phyloP scores from a whole-genome alignment of 345 rosid genomes.

The Gossypium australe region DNA sequence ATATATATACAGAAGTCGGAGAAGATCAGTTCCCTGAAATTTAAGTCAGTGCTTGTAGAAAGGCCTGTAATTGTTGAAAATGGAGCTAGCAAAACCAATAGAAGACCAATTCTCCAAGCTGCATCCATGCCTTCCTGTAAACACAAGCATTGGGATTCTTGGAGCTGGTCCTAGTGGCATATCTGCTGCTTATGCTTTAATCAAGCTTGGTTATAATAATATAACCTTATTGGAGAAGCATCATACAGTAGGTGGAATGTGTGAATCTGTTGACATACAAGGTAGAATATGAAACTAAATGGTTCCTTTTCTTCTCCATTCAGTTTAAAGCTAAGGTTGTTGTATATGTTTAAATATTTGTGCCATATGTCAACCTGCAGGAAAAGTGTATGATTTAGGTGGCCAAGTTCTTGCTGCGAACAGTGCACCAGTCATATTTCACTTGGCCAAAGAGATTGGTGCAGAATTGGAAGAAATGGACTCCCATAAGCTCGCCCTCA shows the following conservation, averaged over 20 bases:
- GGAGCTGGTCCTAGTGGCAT: slow-evolving; percentile 69
- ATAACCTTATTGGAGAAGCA: slow-evolving; percentile 55
- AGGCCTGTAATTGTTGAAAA: slow-evolving; percentile 19
- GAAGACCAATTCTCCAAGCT: slow-evolving; percentile 55
- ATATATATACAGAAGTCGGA: neutral
- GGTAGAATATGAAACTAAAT: slow-evolving; percentile 26
- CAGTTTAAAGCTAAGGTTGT: neutral
- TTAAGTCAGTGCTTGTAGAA: neutral
- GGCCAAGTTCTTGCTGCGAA: slow-evolving; percentile 76
- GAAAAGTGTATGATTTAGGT: slow-evolving; percentile 59
- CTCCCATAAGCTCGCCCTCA: slow-evolving; percentile 55
- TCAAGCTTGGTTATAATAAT: slow-evolving; percentile 53
- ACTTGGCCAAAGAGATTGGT: slow-evolving; percentile 50
- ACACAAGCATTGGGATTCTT: slow-evolving; percentile 49
- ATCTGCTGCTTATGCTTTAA: slow-evolving; percentile 60
- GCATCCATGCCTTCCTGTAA: slow-evolving; percentile 51
- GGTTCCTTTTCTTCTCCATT: neutral
- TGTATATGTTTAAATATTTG: neutral
- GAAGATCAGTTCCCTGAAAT: neutral
- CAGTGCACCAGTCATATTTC: slow-evolving; percentile 56
- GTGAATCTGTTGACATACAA: slow-evolving; percentile 64
- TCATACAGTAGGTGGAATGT: slow-evolving; percentile 62
- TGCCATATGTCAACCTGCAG: slow-evolving; percentile 21
- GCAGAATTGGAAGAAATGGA: slow-evolving; percentile 58
- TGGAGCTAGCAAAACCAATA: slow-evolving; percentile 37